Evolutionary conservation across 2,329 filamentous ascomycete genomes (phyloP).

Genomic region (Epichloe uncinata): DNA sequence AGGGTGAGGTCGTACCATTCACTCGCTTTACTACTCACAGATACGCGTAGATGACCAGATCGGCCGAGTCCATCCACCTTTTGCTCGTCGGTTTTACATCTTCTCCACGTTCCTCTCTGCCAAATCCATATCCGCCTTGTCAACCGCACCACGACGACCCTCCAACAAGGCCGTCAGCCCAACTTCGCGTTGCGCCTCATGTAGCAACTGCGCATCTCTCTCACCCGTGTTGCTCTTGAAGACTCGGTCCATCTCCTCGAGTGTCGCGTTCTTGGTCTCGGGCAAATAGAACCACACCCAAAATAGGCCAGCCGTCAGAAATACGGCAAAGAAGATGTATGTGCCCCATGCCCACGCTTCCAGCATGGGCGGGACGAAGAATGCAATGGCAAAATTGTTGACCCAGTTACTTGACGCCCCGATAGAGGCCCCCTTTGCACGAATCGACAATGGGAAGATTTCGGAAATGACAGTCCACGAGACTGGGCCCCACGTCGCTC

Average conservation of each 20-base stretch:
- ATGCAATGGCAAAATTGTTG: slow-evolving; percentile 33
- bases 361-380: slow-evolving; percentile 29
- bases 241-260: slow-evolving; percentile 41
- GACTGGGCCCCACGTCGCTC: slow-evolving; percentile 24
- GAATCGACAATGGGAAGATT: slow-evolving; percentile 30
- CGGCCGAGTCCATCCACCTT: not conserved
- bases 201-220: slow-evolving; percentile 12
- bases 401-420: slow-evolving; percentile 24
- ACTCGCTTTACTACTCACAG: not conserved
- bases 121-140: not conserved
- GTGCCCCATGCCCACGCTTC: slow-evolving; percentile 29
- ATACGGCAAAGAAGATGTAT: slow-evolving; percentile 42
- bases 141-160: not conserved
- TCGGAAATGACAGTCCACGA: slow-evolving; percentile 35
- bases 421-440: slow-evolving; percentile 1
- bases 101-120: not conserved
- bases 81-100: not conserved
- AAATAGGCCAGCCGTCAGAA: slow-evolving; percentile 31
- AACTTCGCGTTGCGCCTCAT: slow-evolving; percentile 13
- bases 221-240: slow-evolving; percentile 28
- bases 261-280: slow-evolving; percentile 39
- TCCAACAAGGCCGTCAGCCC: slow-evolving; percentile 9
- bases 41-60: too few species aligned
- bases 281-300: slow-evolving; percentile 39
- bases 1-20: slow-evolving; percentile 7